phyloP scores from a whole-genome alignment of 129 eudicot genomes.

The Chrysanthemum makinoi region DNA sequence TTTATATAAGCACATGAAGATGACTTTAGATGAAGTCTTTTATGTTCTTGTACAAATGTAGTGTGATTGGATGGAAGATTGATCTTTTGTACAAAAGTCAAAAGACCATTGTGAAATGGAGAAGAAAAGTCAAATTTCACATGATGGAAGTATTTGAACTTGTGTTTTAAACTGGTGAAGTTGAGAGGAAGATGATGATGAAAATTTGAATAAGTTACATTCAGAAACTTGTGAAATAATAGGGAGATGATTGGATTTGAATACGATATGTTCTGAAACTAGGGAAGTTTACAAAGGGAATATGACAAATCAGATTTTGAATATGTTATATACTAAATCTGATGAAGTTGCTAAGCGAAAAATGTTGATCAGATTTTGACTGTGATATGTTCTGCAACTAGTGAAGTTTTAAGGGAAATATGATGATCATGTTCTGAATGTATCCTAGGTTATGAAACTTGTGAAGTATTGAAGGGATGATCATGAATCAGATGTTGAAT shows the following conservation, averaged over 20 bases:
- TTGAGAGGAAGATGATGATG: not conserved
- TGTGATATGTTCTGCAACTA: not conserved
- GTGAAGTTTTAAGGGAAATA: slow-evolving; percentile 3
- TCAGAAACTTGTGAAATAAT: slow-evolving; percentile 6
- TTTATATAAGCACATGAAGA: slow-evolving; percentile 18
- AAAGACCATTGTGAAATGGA: not conserved
- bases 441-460: not conserved
- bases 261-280: slow-evolving; percentile 3
- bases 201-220: not conserved
- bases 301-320: not conserved
- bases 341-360: slow-evolving; percentile 9
- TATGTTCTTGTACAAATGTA: slow-evolving; percentile 14
- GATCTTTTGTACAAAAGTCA: slow-evolving; percentile 10
- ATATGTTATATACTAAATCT: slow-evolving; percentile 16
- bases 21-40: slow-evolving; percentile 9
- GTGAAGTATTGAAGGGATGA: not conserved
- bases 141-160: slow-evolving; percentile 1
- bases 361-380: not conserved
- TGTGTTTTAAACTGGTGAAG: slow-evolving; percentile 3
- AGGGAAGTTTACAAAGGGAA: not conserved
- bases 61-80: slow-evolving; percentile 4
- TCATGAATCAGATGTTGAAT: not conserved
- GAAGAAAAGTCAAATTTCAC: not conserved
- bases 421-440: slow-evolving; percentile 1
- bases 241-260: not conserved